Conservation (phyloP, 345 rosid species). For the Erodium maritimum region DNA sequence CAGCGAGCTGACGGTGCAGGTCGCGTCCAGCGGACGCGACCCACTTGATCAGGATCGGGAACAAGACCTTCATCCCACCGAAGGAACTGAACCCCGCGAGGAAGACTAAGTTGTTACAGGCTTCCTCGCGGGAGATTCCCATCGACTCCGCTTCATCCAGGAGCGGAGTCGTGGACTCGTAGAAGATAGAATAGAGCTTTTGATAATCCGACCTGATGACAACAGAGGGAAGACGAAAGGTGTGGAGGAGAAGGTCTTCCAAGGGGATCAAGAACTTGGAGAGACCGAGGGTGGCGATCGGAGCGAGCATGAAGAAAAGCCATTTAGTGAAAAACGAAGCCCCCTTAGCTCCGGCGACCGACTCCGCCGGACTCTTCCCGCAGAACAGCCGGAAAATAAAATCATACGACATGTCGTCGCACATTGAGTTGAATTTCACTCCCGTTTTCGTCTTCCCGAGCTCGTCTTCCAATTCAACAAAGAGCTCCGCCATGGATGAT, state of each 20-base stretch:
- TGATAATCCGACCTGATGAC: constrained; percentile 5
- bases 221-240: constrained; percentile 12
- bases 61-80: constrained; percentile 14
- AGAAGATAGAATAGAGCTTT: constrained; percentile 11
- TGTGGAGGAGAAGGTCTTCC: constrained; percentile 19
- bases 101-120: constrained; percentile 17
- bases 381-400: constrained; percentile 15
- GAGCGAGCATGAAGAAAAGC: constrained; percentile 19
- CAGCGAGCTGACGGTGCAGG: constrained; percentile 9
- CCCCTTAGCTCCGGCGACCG: constrained; percentile 18
- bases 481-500: constrained; percentile 4
- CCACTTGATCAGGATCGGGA: constrained; percentile 16
- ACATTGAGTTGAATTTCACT: constrained; percentile 4
- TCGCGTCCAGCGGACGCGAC: constrained; percentile 7
- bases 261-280: constrained; percentile 8
- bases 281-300: constrained; percentile 14
- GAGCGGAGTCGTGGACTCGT: background rate
- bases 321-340: constrained; percentile 7
- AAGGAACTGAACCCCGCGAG: constrained; percentile 14
- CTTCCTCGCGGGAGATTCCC: constrained; percentile 19
- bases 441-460: constrained; percentile 2
- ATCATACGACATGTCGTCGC: constrained; percentile 12
- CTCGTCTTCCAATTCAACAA: constrained; percentile 7
- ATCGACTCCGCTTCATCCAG: constrained; percentile 14
- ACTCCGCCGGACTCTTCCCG: constrained; percentile 11